Base-by-base conservation (phyloP, 306 rosid species). In the Pyrus betulifolia region DNA sequence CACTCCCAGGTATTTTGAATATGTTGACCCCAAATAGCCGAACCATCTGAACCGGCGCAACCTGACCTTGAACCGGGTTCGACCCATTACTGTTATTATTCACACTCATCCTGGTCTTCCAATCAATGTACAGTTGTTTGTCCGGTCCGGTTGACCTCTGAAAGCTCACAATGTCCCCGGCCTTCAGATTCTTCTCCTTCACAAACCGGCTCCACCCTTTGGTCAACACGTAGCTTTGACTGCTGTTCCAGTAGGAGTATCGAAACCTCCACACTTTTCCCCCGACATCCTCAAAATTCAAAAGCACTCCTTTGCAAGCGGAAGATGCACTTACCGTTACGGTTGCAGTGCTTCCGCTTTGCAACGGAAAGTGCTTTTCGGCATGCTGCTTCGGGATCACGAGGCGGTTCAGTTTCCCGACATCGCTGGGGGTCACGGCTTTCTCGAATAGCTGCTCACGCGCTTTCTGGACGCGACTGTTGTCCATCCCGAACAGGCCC, bases 151-250 rank as follows among this genome's bases (percentile, higher is more conserved):
- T 88, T 15, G 97, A 92, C 9, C 92, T 79, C 44, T 87, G 87
- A 30, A 95, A 95, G 42, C 86, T 77, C 33, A 95, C 97, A 79
- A 88, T 83, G 85, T 95, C 97, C 13, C 99, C 99, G 82, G 99
- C 93, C 80, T 84, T 90, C 4, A 95, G 83, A 30, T 80, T 86
- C 88, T 95, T 95, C 77, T 95, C 99, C 72, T 90, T 95, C 30
- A 95, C 99, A 85, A 95, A 95, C 83, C 99, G 88, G 91, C 96
- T 92, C 99, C 99, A 95, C 1, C 99, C 99, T 60, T 95, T 95
- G 0, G 99, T 95, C 11, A 95, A 66, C 69, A 95, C 98, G 42
- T 95, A 95, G 74, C 98, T 95, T 78, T 94, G 98, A 81, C 98
- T 95, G 42, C 98, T 95, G 7, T 95, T 95, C 99, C 99, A 95